Evolutionary conservation across 1,284 basidiomycete species (phyloP), one percentile per base, ranked within the genome.

Genomic region (Microbotryomycetes sp.): DNA sequence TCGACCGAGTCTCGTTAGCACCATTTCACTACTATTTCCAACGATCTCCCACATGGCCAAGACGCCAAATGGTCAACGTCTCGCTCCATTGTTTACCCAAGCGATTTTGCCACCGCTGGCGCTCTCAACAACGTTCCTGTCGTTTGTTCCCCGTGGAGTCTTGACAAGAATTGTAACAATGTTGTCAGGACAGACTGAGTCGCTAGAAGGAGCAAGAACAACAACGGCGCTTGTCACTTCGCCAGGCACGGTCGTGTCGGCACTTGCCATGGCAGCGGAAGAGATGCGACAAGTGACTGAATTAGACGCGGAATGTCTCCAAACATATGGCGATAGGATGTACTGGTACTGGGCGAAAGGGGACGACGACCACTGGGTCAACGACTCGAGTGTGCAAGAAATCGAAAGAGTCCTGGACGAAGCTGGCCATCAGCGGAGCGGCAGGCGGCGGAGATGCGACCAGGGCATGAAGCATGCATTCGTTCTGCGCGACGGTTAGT

Each of bases 391-490:
- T 14, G 32, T 67, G 2, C 2, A n/a, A 14, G 67, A 69, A 65
- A 57, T 64, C 19, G 65, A 61, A 49, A 46, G 45, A 5, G 46
- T 29, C 4, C 28, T 69, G 16, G 65, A 66, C 23, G 32, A 56
- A 6, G 67, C 56, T 5, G 55, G 53, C 22, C 32, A 54, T 14
- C 53, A 25, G 36, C 49, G 32, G 30, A 28, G 46, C 42, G 36
- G 36, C 36, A 57, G 50, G 48, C 50, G 67, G 30, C 47, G 29
- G 56, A 59, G 60, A 49, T 69, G 67, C 29, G 15, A 12, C 19
- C 62, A 69, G 49, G 67, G 63, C 16, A 63, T 69, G 65, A 58
- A 63, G 31, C 67, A 69, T 47, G 65, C 67, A 7, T 69, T 67
- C 42, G 60, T 64, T 2, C 42, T 69, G 25, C 36, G 54, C 2